phyloP scores from a whole-genome alignment of 176 grass and related monocot species.

The Carex pumila region DNA sequence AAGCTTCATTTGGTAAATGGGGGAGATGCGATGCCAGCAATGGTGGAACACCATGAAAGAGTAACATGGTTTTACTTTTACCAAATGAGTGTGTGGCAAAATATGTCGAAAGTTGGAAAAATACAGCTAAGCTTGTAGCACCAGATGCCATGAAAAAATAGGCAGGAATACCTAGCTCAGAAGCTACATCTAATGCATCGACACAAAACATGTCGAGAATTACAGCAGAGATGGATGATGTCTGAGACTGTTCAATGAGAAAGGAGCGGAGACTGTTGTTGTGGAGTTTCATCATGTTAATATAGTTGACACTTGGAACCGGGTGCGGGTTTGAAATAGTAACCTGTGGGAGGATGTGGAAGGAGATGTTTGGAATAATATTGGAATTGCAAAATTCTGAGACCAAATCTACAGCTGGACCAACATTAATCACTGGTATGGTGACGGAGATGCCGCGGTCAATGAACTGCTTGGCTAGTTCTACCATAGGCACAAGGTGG shows the following conservation, averaged over 20 bases:
- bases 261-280: constrained; percentile 5
- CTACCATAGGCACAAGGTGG: constrained; percentile 39
- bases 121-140: constrained; percentile 10
- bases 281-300: background rate
- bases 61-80: background rate
- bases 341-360: constrained; percentile 21
- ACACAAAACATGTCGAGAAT: constrained; percentile 35
- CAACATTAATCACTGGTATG: constrained; percentile 9
- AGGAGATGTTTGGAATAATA: constrained; percentile 26
- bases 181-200: constrained; percentile 5
- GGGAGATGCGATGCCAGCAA: background rate
- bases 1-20: background rate
- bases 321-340: background rate
- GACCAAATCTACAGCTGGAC: background rate
- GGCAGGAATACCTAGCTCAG: constrained; percentile 26
- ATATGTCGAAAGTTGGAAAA: constrained; percentile 15
- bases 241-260: background rate
- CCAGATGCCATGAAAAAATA: constrained; percentile 22
- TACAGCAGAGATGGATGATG: constrained; percentile 1
- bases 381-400: background rate
- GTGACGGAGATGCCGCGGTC: constrained; percentile 25
- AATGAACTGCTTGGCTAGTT: constrained; percentile 34
- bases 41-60: constrained; percentile 13
- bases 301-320: background rate
- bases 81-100: background rate